These are phyloP conservation scores for Tetradesmus lagerheimii DNA, from an alignment of 139 green algal genomes.

Conservation along the genomic window DNA sequence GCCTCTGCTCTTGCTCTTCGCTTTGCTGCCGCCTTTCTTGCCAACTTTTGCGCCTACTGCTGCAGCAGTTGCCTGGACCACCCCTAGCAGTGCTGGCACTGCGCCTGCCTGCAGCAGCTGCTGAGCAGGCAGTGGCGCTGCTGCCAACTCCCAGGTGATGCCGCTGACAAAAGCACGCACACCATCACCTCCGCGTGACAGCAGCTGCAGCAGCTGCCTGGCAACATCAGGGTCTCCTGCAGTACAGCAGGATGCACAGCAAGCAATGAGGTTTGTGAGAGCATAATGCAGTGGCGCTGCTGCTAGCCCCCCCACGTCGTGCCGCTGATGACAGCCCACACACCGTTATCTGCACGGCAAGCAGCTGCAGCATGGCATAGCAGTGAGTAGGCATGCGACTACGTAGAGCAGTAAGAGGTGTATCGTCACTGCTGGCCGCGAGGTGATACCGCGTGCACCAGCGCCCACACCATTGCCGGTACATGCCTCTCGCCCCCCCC, in stretches of 20 bases:
- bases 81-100: background rate
- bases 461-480: no score
- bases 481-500: no score
- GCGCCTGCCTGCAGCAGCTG: slow-evolving; percentile 46
- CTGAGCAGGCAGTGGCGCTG: slow-evolving; percentile 46
- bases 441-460: no score
- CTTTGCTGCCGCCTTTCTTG: background rate
- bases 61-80: background rate
- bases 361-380: no score
- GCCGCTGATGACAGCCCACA: no score
- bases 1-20: background rate
- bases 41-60: background rate
- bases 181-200: background rate
- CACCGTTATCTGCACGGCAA: no score
- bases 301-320: no score
- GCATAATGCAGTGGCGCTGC: no score
- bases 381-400: no score
- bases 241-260: background rate
- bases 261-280: no score
- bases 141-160: slow-evolving; percentile 63
- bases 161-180: slow-evolving; percentile 58
- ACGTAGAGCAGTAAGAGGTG: no score
- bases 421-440: no score
- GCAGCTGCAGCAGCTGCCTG: slow-evolving; percentile 21
- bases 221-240: slow-evolving; percentile 13